These are phyloP conservation scores for Nepenthes mirabilis DNA, from an alignment of 148 eudicot species.

Conservation along the genomic window DNA sequence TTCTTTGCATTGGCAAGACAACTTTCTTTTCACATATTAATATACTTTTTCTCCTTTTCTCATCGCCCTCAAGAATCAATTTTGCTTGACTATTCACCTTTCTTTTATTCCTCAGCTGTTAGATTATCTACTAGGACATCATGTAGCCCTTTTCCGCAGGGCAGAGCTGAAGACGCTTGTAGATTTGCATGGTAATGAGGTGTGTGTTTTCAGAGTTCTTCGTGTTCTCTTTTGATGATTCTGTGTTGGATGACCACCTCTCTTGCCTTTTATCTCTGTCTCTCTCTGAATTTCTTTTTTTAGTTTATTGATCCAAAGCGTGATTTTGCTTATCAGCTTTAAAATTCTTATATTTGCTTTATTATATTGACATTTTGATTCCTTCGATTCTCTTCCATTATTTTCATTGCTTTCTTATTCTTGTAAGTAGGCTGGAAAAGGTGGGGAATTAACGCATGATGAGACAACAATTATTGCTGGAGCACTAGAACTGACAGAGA, in stretches of 20 bases:
- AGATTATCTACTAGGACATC: slow-evolving; percentile 44
- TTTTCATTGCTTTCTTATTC: neutral
- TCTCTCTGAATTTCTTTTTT: no score
- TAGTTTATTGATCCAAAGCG: no score
- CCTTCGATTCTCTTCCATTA: neutral
- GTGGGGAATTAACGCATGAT: slow-evolving; percentile 88
- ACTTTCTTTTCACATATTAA: neutral
- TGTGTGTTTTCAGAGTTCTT: slow-evolving; percentile 3
- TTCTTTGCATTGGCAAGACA: neutral
- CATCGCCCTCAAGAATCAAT: neutral
- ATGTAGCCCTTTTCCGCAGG: slow-evolving; percentile 37
- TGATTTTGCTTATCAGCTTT: no score
- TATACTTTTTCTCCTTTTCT: neutral
- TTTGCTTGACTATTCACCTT: neutral
- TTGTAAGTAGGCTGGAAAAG: slow-evolving; percentile 73
- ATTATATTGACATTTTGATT: neutral
- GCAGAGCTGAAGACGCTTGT: slow-evolving; percentile 59
- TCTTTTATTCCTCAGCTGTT: slow-evolving; percentile 24
- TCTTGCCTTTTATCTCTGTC: neutral
- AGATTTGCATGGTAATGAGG: slow-evolving; percentile 46
- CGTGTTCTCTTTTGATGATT: neutral
- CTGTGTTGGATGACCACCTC: neutral
- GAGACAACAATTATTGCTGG: slow-evolving; percentile 96
- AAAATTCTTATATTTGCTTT: neutral
- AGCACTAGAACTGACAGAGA: slow-evolving; percentile 67